A percentile compares a stretch with the other conserved stretches of the same genome.
phyloP scores from a whole-genome alignment of 2,329 filamentous ascomycete genomes.

The Parascedosporium putredinis region DNA sequence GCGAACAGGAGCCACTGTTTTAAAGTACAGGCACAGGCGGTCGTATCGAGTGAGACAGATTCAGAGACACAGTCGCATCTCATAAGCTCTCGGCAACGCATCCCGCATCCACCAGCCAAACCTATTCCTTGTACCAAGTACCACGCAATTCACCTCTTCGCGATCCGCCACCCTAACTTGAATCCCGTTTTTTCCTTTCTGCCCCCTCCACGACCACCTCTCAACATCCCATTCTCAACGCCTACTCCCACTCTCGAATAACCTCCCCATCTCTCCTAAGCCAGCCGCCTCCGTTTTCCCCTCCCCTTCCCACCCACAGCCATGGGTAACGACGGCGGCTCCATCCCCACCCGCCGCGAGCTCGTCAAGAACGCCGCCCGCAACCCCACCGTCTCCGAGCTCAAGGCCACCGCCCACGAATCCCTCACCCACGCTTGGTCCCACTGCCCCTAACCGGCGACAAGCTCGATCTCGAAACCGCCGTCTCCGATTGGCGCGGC shows the following conservation, averaged over 20 bases:
- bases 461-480: conserved; percentile 55
- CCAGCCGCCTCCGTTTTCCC: no score
- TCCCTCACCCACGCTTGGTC: conserved; percentile 80
- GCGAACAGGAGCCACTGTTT: no score
- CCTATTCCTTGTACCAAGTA: background rate
- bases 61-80: no score
- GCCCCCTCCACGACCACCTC: no score
- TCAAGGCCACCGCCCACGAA: conserved; percentile 82
- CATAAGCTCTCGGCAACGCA: no score
- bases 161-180: background rate
- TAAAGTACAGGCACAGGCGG: no score
- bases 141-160: background rate
- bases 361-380: conserved; percentile 90
- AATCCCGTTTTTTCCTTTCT: no score
- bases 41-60: no score
- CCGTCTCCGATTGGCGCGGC: conserved; percentile 77
- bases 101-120: no score
- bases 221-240: no score
- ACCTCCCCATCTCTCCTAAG: background rate
- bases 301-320: conserved; percentile 13
- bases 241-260: no score
- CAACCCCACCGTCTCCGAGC: conserved; percentile 67
- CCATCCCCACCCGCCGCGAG: conserved; percentile 89
- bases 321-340: conserved; percentile 98
- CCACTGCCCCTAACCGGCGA: conserved; percentile 74